These are phyloP conservation scores for Perilla frutescens DNA, from an alignment of 257 asterid species.

Conservation along the genomic window DNA sequence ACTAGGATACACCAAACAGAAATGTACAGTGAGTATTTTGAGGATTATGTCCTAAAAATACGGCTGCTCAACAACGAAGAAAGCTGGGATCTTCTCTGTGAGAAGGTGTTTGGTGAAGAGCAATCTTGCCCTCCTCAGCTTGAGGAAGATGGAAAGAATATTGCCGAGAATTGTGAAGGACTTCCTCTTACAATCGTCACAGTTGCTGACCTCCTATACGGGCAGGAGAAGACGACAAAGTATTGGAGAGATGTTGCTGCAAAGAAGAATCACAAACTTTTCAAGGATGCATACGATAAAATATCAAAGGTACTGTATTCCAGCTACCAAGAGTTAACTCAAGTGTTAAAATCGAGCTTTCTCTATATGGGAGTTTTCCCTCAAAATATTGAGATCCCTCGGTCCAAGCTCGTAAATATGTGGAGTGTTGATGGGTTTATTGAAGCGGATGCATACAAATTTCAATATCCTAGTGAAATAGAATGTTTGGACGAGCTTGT, in stretches of 20 bases:
- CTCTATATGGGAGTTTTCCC: too few relatives aligned
- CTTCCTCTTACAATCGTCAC: conserved; percentile 36
- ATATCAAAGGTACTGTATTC: too few relatives aligned
- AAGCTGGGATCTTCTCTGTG: conserved; percentile 34
- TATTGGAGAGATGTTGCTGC: conserved; percentile 30
- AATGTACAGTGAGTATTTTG: too few relatives aligned
- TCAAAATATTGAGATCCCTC: neutral
- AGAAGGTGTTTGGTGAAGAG: neutral
- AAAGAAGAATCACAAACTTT: too few relatives aligned
- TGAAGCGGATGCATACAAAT: neutral
- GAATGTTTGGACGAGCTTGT: conserved; percentile 22
- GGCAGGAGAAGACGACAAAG: neutral
- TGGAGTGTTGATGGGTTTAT: conserved; percentile 29
- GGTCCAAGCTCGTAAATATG: conserved; percentile 7
- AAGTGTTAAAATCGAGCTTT: too few relatives aligned
- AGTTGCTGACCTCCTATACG: conserved; percentile 31
- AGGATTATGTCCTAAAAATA: too few relatives aligned
- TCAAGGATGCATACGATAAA: too few relatives aligned
- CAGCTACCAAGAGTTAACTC: too few relatives aligned
- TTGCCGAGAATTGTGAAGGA: conserved; percentile 37
- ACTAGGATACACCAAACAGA: too few relatives aligned
- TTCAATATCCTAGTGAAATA: neutral
- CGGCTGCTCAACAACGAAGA: neutral
- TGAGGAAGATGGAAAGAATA: conserved; percentile 25
- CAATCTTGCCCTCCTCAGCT: conserved; percentile 20